Base-by-base conservation (phyloP, 805 yeast genomes). In the Vanderwaltozyma yarrowii region DNA sequence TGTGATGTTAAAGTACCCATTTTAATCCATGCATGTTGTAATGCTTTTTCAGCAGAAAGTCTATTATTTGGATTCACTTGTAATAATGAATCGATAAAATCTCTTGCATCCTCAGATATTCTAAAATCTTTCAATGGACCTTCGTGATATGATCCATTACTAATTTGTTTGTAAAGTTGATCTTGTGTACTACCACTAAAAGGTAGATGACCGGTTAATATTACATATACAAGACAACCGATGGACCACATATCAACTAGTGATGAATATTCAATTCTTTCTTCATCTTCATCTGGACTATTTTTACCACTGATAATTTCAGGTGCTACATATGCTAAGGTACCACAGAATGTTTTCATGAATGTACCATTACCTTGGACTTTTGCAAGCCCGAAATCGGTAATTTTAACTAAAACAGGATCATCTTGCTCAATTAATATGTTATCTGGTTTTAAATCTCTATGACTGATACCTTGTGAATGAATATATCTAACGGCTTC, bases 171-270 rank as follows among this genome's bases (percentile, higher is more conserved):
- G 60, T 84, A 84, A 51, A 92, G 65, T 43, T 83, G 82, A 13
- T 83, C 88, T 52, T 89, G 97, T 0, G 96, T 85, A 37, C 79
- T 72, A 1, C 96, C 96, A 56, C 89, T 86, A 58, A 92, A 92
- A 7, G 99, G 99, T 43, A 89, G 66, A 68, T 86, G 96, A 0
- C 92, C 89, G 0, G 98, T 89, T 38, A 92, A 60, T 18, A 89
- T 76, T 4, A 92, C 98, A 63, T 87, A 92, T 1, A 87, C 80
- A 20, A 92, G 64, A 60, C 99, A 92, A 0, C 98, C 99, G 40
- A 92, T 70, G 2, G 96, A 86, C 99, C 99, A 92, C 73, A 92
- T 85, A 58, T 92, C 99, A 13, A 92, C 97, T 41, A 84, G 70
- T 28, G 82, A 79, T 2, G 96, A 85, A 54, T 92, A 92, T 36